Evolutionary conservation across 805 yeast genomes (phyloP).

Genomic region (Teunomyces atbi): DNA sequence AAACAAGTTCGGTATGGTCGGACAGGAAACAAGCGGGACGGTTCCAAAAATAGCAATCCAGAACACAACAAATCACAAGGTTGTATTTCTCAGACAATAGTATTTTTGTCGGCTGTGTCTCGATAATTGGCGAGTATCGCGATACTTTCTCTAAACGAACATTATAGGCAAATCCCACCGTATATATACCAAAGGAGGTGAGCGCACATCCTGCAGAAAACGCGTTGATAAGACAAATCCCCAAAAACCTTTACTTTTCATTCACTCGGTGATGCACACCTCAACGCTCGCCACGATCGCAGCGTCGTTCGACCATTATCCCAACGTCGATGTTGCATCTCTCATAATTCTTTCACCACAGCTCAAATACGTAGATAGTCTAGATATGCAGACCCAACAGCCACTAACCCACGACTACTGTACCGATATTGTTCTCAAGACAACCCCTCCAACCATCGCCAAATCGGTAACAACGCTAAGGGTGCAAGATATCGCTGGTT

Average conservation of each 20-base stretch:
- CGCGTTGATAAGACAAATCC: background rate
- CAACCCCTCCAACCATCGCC: background rate
- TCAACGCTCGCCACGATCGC: constrained; percentile 1
- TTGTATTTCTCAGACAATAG: background rate
- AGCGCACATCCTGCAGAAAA: background rate
- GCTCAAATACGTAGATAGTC: background rate
- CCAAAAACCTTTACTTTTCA: no score
- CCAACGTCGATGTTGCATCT: background rate
- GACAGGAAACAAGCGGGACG: background rate
- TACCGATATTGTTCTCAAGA: background rate
- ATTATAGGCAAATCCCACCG: no score
- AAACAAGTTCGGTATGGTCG: background rate
- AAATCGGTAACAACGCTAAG: background rate
- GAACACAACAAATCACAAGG: background rate
- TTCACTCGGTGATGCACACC: background rate
- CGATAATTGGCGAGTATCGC: no score
- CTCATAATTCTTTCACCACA: background rate
- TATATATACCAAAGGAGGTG: no score
- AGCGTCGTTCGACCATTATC: background rate
- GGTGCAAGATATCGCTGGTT: background rate
- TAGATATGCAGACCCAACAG: background rate
- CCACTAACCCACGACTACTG: background rate
- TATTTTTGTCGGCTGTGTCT: background rate
- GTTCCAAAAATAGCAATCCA: background rate
- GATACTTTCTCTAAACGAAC: no score